A percentile compares a stretch with the other conserved stretches of the same genome.
These are phyloP conservation scores for Trypanosoma avium DNA, from an alignment of 208 protist species.

Conservation along the genomic window DNA sequence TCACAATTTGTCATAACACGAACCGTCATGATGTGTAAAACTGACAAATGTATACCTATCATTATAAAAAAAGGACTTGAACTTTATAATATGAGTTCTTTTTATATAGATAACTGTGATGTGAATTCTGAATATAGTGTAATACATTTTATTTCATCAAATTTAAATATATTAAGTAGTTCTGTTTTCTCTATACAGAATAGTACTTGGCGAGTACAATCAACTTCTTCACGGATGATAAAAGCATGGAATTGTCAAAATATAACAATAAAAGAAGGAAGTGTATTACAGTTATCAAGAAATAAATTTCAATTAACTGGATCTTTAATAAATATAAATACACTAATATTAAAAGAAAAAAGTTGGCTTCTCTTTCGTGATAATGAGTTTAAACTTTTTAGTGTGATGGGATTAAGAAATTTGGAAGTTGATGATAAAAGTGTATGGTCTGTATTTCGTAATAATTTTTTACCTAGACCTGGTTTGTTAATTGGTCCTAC, in stretches of 20 bases:
- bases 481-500: not conserved
- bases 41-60: not conserved
- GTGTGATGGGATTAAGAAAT: not conserved
- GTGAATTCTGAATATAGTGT: not conserved
- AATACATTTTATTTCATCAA: not conserved
- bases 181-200: not conserved
- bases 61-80: not conserved
- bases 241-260: slow-evolving; percentile 1
- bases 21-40: not conserved
- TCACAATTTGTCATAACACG: not conserved
- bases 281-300: slow-evolving; percentile 4
- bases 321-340: not conserved
- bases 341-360: not conserved
- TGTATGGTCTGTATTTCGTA: not conserved
- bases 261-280: not conserved
- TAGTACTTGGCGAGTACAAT: not conserved
- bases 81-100: not conserved
- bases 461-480: not conserved
- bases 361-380: not conserved
- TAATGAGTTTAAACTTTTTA: not conserved
- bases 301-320: not conserved
- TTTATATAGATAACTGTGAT: not conserved
- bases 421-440: not conserved
- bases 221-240: too few relatives aligned
- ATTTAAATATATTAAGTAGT: not conserved